Conservation (phyloP, 192 early-diverging fungal species). For the Oehlia diaphana region DNA sequence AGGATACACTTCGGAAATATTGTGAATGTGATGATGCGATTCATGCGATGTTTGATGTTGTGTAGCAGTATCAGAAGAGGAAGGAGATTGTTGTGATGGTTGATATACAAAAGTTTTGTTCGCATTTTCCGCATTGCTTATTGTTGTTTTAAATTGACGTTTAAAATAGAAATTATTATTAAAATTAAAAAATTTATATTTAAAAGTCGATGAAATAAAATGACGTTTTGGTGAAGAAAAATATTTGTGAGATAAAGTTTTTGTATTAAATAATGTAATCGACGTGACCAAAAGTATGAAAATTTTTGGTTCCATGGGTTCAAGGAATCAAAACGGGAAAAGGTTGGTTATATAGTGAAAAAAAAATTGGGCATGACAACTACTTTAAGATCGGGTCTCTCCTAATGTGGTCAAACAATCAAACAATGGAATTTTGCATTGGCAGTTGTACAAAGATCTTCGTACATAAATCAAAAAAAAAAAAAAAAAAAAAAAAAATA, state of each 20-base stretch:
- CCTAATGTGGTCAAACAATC: no score
- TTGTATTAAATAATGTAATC: conserved; percentile 9
- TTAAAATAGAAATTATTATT: not conserved
- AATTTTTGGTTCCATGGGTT: not conserved
- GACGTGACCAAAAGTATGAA: not conserved
- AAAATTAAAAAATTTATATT: not conserved
- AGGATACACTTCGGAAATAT: not conserved
- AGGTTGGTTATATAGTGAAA: no score
- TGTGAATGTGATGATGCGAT: not conserved
- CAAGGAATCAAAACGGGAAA: no score
- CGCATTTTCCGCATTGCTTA: not conserved
- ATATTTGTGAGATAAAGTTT: not conserved
- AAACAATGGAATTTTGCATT: no score
- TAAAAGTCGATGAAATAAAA: not conserved
- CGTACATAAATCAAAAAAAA: no score
- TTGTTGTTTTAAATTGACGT: not conserved
- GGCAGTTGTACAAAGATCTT: no score
- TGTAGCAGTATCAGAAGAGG: not conserved
- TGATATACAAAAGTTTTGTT: conserved; percentile 1
- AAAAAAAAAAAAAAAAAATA: no score
- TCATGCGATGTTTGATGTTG: no score
- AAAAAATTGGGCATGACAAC: no score
- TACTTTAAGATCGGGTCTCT: no score
- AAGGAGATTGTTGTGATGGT: not conserved
- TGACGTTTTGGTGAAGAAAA: not conserved